Evolutionary conservation across 1,284 basidiomycete genomes (phyloP).

Genomic region (Neonothopanus nambi): DNA sequence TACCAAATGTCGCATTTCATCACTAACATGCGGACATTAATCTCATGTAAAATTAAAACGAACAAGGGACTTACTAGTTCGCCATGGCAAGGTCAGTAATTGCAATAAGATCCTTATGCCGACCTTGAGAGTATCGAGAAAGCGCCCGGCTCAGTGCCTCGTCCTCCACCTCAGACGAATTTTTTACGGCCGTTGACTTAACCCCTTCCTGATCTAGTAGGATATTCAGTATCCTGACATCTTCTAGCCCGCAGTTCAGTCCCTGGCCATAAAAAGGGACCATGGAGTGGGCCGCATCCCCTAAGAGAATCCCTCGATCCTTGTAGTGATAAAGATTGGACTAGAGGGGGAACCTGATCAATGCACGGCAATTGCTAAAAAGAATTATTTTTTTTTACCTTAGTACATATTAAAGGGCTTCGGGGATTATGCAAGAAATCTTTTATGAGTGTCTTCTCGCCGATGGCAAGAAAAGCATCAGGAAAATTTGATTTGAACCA

Average conservation of each 20-base stretch:
- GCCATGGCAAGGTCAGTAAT: constrained; percentile 91
- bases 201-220: constrained; percentile 75
- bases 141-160: constrained; percentile 66
- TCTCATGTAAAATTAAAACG: constrained; percentile 6
- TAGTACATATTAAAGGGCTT: constrained; percentile 88
- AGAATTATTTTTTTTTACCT: constrained; percentile 56
- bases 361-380: background rate
- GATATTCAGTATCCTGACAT: constrained; percentile 86
- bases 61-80: constrained; percentile 81
- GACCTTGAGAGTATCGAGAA: constrained; percentile 73
- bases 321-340: constrained; percentile 88
- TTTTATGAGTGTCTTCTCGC: constrained; percentile 72
- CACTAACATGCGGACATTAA: constrained; percentile 44
- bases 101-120: constrained; percentile 87
- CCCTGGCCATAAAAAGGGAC: constrained; percentile 99
- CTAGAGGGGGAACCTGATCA: constrained; percentile 37
- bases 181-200: constrained; percentile 34
- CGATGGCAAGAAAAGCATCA: constrained; percentile 84
- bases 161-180: constrained; percentile 44
- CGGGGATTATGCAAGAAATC: constrained; percentile 85
- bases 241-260: constrained; percentile 96
- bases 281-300: constrained; percentile 97
- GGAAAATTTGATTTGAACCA: constrained; percentile 90
- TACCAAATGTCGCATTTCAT: constrained; percentile 94
- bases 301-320: constrained; percentile 86